Conservation (phyloP, 1,139 yeast species). For the Nematodospora anomalae region DNA sequence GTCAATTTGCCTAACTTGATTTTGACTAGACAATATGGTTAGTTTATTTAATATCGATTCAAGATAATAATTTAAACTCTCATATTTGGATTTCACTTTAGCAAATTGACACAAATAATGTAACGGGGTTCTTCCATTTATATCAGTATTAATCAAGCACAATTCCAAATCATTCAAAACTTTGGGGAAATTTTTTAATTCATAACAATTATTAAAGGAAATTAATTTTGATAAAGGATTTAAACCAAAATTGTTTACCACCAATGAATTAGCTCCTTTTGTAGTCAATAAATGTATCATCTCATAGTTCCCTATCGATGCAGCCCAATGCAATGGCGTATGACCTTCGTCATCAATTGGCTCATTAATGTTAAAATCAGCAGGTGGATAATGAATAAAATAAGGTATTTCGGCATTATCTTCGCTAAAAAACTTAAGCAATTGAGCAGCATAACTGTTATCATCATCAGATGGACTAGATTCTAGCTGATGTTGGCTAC, state of each 20-base stretch:
- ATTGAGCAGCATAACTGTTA: conserved; percentile 53
- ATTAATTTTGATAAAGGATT: conserved; percentile 83
- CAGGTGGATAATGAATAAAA: conserved; percentile 71
- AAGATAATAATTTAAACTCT: conserved; percentile 42
- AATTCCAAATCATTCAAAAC: conserved; percentile 69
- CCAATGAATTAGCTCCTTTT: conserved; percentile 76
- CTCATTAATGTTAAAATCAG: conserved; percentile 78
- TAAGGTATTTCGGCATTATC: conserved; percentile 75
- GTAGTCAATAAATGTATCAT: conserved; percentile 68
- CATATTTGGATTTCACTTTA: conserved; percentile 49
- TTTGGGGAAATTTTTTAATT: conserved; percentile 69
- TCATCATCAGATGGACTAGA: conserved; percentile 19
- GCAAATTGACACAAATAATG: conserved; percentile 70
- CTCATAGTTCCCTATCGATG: conserved; percentile 81
- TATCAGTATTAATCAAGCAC: conserved; percentile 71
- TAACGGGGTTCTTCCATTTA: conserved; percentile 68
- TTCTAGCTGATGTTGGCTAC: conserved; percentile 10
- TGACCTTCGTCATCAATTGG: conserved; percentile 95
- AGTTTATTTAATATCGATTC: conserved; percentile 40
- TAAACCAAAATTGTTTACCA: conserved; percentile 73
- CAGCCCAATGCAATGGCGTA: conserved; percentile 96
- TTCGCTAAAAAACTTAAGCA: conserved; percentile 64
- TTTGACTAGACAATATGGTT: conserved; percentile 30
- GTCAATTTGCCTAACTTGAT: conserved; percentile 34
- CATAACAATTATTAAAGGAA: conserved; percentile 85